Conservation (phyloP, 1,139 yeast species). For the Candida sp. region DNA sequence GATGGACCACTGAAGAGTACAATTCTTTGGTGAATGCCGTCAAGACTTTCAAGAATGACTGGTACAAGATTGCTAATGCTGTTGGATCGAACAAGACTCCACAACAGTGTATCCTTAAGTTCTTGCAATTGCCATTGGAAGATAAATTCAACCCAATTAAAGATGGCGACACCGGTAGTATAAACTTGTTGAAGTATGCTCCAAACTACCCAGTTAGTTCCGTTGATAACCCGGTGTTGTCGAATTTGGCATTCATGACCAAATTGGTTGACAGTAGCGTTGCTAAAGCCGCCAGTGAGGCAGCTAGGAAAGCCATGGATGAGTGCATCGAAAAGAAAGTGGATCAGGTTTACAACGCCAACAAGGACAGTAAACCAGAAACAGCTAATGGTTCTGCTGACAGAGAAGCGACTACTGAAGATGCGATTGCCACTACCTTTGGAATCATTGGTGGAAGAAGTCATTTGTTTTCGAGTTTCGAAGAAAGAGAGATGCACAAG, state of each 20-base stretch:
- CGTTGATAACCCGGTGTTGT: constrained; percentile 90
- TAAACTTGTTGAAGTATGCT: constrained; percentile 73
- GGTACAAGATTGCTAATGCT: constrained; percentile 76
- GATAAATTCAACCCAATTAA: constrained; percentile 63
- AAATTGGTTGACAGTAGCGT: constrained; percentile 87
- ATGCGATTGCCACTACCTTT: constrained; percentile 51
- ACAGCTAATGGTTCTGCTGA: constrained; percentile 38
- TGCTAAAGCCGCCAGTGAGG: constrained; percentile 79
- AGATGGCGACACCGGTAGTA: constrained; percentile 48
- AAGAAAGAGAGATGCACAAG: constrained; percentile 78
- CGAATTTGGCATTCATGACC: constrained; percentile 86
- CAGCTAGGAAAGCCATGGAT: constrained; percentile 65
- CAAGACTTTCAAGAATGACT: constrained; percentile 63
- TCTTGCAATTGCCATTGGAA: constrained; percentile 82
- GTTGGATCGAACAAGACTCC: constrained; percentile 66
- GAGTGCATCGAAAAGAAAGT: constrained; percentile 47
- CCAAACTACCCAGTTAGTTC: constrained; percentile 85
- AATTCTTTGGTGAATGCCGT: constrained; percentile 64
- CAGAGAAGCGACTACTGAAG: constrained; percentile 7
- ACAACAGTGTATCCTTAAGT: constrained; percentile 81
- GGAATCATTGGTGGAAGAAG: constrained; percentile 83
- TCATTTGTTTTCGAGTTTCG: constrained; percentile 80
- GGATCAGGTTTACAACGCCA: constrained; percentile 21
- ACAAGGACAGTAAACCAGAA: constrained; percentile 25
- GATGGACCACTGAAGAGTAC: constrained; percentile 71